These are phyloP conservation scores for Exophiala sideris DNA, from an alignment of 2,329 filamentous ascomycete species.

Conservation along the genomic window DNA sequence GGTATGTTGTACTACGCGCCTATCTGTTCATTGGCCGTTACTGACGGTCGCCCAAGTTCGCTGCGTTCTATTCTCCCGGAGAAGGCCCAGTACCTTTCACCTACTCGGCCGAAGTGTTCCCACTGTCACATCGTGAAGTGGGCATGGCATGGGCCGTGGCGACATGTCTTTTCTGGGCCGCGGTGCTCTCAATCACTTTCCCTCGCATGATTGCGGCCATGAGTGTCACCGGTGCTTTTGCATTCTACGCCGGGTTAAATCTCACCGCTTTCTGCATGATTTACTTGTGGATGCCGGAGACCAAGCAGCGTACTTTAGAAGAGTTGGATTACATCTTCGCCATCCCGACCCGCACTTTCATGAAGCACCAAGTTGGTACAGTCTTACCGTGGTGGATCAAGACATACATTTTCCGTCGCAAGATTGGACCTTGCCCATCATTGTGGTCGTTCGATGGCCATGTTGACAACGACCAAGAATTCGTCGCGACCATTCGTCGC, in stretches of 20 bases:
- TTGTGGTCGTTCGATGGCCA: slow-evolving; percentile 46
- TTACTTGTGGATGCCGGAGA: slow-evolving; percentile 39
- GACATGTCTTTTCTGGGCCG: slow-evolving; percentile 48
- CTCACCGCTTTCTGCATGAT: slow-evolving; percentile 46
- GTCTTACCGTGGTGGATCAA: slow-evolving; percentile 59
- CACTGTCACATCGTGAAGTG: slow-evolving; percentile 49
- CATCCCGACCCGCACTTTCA: slow-evolving; percentile 49
- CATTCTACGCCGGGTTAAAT: slow-evolving; percentile 48
- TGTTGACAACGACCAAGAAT: slow-evolving; percentile 26
- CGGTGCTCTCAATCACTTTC: slow-evolving; percentile 45
- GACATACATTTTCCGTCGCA: slow-evolving; percentile 53
- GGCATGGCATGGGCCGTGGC: slow-evolving; percentile 45
- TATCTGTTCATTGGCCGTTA: neutral
- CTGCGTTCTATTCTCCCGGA: slow-evolving; percentile 50
- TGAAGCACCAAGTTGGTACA: slow-evolving; percentile 52
- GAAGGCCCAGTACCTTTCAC: slow-evolving; percentile 51
- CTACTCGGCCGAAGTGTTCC: slow-evolving; percentile 50
- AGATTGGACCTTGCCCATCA: slow-evolving; percentile 45
- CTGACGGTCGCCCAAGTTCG: slow-evolving; percentile 35
- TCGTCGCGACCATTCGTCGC: slow-evolving; percentile 24
- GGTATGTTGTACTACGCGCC: neutral
- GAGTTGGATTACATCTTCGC: slow-evolving; percentile 48
- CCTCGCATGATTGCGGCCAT: slow-evolving; percentile 23
- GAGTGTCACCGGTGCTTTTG: slow-evolving; percentile 33
- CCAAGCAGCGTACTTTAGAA: slow-evolving; percentile 26